These are phyloP conservation scores for Eucommia ulmoides DNA, from an alignment of 257 asterid species.

Conservation along the genomic window DNA sequence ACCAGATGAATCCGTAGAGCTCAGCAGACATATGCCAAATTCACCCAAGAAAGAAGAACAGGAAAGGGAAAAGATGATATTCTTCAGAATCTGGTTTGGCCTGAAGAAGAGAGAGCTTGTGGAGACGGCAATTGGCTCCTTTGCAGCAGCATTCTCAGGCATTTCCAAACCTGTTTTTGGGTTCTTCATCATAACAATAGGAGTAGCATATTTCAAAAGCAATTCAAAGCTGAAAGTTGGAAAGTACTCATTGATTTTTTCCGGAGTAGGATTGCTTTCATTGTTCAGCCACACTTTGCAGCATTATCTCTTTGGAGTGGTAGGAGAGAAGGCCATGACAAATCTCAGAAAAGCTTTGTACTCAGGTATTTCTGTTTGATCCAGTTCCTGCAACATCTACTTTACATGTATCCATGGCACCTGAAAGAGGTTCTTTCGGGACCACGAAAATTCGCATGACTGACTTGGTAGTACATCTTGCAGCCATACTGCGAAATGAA, in stretches of 20 bases:
- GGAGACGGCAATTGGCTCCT: slow-evolving; percentile 42
- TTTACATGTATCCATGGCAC: not conserved
- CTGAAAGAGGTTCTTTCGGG: not conserved
- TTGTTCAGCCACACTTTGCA: slow-evolving; percentile 70
- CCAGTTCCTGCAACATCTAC: slow-evolving; percentile 5
- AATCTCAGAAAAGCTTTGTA: slow-evolving; percentile 56
- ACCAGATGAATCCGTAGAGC: slow-evolving; percentile 20
- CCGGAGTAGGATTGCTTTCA: slow-evolving; percentile 50
- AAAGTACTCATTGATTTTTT: slow-evolving; percentile 38
- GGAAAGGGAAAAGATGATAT: slow-evolving; percentile 21
- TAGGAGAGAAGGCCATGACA: slow-evolving; percentile 70
- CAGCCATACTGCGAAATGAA: slow-evolving; percentile 59
- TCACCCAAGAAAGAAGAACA: slow-evolving; percentile 22
- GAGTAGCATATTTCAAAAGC: slow-evolving; percentile 52
- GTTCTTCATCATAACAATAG: slow-evolving; percentile 73
- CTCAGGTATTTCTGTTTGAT: slow-evolving; percentile 37
- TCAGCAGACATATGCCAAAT: slow-evolving; percentile 17
- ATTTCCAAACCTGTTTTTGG: slow-evolving; percentile 75
- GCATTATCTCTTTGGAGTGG: slow-evolving; percentile 58
- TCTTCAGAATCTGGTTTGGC: slow-evolving; percentile 69
- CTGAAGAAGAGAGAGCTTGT: slow-evolving; percentile 34
- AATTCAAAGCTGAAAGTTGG: slow-evolving; percentile 44
- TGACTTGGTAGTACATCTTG: slow-evolving; percentile 9
- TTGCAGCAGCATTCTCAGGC: slow-evolving; percentile 70
- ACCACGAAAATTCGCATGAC: not conserved